Evolutionary conservation across 1,284 basidiomycete species (phyloP), one percentile per base, ranked within the genome.

Genomic region (Tylopilus orsonianus): DNA sequence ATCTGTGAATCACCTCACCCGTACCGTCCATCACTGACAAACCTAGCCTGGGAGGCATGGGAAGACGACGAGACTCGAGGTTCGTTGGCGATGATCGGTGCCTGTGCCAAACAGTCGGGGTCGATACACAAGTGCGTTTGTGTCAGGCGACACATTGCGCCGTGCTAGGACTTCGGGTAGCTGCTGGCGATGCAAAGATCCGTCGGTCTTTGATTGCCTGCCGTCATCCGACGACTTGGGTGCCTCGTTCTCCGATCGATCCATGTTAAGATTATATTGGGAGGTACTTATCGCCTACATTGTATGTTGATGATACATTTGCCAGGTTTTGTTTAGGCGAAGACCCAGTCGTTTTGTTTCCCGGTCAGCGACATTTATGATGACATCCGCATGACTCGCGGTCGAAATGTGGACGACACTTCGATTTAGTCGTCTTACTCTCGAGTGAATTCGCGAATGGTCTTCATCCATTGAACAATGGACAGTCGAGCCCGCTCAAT

Each of bases 251-350:
- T 10, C 23, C 5, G 9, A 16, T 20, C 48, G 8, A 26, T 50
- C 18, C 14, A 30, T 30, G 46, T n/a, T 48, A 8, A n/a, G 24
- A 14, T 18, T 22, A 14, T n/a, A 19, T 34, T 19, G 37, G 48
- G 38, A 52, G 18, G 41, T 52, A 26, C 29, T 23, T 34, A 26
- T 20, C 24, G 23, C 30, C 14, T 35, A 22, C 9, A 8, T 47
- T 44, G 13, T 12, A 23, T 13, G 14, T 29, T 10, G 16, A 30
- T 20, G 22, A 32, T 22, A 20, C 24, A n/a, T n/a, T n/a, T n/a
- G n/a, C n/a, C n/a, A n/a, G 16, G 44, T 16, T 16, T 23, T 22
- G 27, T 13, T 29, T 30, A 23, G 20, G 23, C 13, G 22, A 23
- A 30, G 4, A 36, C 10, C 6, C 1, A 18, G 41, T 7, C 43